These are phyloP conservation scores for Henckelia pumila DNA, from an alignment of 257 asterid species.

Conservation along the genomic window DNA sequence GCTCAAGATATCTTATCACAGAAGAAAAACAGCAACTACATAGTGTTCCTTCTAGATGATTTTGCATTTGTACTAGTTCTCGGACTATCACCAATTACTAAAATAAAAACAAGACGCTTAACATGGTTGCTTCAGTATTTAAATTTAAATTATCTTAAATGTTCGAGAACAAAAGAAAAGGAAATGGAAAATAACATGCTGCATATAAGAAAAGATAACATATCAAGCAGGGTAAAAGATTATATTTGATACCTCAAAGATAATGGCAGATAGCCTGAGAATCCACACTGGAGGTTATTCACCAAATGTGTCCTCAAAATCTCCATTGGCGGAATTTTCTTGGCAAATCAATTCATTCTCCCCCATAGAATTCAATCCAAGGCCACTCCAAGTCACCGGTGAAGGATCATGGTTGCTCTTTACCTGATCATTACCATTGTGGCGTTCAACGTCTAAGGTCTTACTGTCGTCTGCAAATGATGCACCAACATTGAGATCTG, in stretches of 20 bases:
- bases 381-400: constrained; percentile 44
- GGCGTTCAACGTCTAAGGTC: constrained; percentile 46
- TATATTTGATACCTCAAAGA: constrained; percentile 30
- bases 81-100: constrained; percentile 16
- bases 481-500: constrained; percentile 67
- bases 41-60: constrained; percentile 15
- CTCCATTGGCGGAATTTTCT: constrained; percentile 71
- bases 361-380: constrained; percentile 41
- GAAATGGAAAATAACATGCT: constrained; percentile 5
- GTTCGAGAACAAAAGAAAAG: constrained; percentile 7
- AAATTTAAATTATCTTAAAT: constrained; percentile 21
- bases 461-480: constrained; percentile 56
- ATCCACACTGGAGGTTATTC: constrained; percentile 55
- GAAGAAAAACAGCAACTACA: constrained; percentile 10
- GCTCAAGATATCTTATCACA: constrained; percentile 22
- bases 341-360: constrained; percentile 70
- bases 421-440: constrained; percentile 47
- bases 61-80: constrained; percentile 7
- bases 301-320: constrained; percentile 63
- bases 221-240: constrained; percentile 17
- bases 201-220: constrained; percentile 20
- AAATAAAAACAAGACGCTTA: constrained; percentile 11
- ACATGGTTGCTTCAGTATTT: constrained; percentile 3
- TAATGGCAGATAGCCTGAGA: constrained; percentile 16
- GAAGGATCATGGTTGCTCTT: constrained; percentile 42